These are phyloP conservation scores for Tephrocybe sp. DNA, from an alignment of 768 basidiomycete species.

Conservation along the genomic window DNA sequence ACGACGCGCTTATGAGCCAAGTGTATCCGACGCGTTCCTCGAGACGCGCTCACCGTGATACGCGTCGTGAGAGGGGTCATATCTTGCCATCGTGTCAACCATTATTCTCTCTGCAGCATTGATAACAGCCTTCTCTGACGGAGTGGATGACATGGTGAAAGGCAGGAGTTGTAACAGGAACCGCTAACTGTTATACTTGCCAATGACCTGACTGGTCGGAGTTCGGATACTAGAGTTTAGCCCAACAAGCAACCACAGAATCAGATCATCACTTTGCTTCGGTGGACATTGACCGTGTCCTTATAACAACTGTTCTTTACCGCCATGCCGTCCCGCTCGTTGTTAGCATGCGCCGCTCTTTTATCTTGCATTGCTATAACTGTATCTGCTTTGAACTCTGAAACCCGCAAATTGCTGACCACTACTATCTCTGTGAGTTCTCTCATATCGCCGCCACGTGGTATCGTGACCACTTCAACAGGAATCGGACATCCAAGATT, in stretches of 20 bases:
- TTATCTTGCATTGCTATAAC: constrained; percentile 29
- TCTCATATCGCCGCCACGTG: neutral
- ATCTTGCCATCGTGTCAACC: constrained; percentile 70
- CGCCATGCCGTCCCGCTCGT: constrained; percentile 27
- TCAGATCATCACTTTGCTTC: neutral
- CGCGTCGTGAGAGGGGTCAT: constrained; percentile 80
- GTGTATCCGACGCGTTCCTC: constrained; percentile 1
- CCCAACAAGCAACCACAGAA: neutral
- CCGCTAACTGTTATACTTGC: neutral
- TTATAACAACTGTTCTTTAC: neutral
- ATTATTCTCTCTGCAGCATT: constrained; percentile 67
- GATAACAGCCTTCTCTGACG: constrained; percentile 51
- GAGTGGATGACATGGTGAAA: constrained; percentile 50
- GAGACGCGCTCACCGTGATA: constrained; percentile 61
- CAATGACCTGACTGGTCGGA: neutral
- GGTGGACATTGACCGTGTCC: no score
- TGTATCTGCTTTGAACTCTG: neutral
- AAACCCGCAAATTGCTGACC: neutral
- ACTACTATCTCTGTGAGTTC: constrained; percentile 19
- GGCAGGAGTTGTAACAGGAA: neutral
- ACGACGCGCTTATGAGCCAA: constrained; percentile 3
- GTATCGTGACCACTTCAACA: constrained; percentile 14
- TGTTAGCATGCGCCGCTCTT: constrained; percentile 43
- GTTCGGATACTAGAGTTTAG: no score
- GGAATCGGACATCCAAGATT: constrained; percentile 42